Conservation (phyloP, 352 stramenopile genomes). For the Globisporangium middletonii region DNA sequence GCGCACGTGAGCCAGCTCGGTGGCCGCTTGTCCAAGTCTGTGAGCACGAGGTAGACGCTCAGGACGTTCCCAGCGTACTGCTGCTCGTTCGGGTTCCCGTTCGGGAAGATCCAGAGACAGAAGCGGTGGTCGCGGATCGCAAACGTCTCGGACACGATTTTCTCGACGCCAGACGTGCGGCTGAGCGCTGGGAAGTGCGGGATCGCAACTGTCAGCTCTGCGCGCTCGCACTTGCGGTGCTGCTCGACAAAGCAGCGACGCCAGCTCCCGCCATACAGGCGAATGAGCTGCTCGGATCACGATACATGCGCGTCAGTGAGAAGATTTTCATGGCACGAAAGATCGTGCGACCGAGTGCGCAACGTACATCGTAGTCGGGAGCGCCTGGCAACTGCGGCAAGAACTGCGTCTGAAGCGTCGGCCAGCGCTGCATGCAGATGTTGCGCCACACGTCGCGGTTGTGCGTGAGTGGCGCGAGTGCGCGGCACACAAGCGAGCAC, state of each 20-base stretch:
- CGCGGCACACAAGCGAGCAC: constrained; percentile 36
- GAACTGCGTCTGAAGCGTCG: constrained; percentile 43
- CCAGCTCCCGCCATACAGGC: constrained; percentile 70
- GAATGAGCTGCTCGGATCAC: constrained; percentile 39
- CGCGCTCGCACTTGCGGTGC: constrained; percentile 37
- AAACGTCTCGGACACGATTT: constrained; percentile 76
- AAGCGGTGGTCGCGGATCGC: constrained; percentile 64
- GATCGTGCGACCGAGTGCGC: neutral
- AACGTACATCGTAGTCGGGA: constrained; percentile 69
- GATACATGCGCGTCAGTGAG: neutral
- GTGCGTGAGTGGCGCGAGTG: constrained; percentile 43
- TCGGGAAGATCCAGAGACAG: constrained; percentile 74
- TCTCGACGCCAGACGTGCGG: constrained; percentile 37
- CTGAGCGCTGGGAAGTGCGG: constrained; percentile 36
- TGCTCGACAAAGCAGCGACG: constrained; percentile 57
- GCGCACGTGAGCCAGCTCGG: constrained; percentile 71
- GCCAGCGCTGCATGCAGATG: constrained; percentile 55
- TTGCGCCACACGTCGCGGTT: constrained; percentile 59
- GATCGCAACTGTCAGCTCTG: constrained; percentile 50
- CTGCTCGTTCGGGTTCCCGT: constrained; percentile 73
- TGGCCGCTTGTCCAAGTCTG: constrained; percentile 45
- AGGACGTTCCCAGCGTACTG: constrained; percentile 63
- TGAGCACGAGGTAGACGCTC: constrained; percentile 78
- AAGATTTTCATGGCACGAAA: too few species aligned
- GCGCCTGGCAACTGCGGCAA: constrained; percentile 66